Evolutionary conservation across 495 filamentous ascomycete species (phyloP), one percentile per base, ranked within the genome.

Genomic region (Penicillium salamii): DNA sequence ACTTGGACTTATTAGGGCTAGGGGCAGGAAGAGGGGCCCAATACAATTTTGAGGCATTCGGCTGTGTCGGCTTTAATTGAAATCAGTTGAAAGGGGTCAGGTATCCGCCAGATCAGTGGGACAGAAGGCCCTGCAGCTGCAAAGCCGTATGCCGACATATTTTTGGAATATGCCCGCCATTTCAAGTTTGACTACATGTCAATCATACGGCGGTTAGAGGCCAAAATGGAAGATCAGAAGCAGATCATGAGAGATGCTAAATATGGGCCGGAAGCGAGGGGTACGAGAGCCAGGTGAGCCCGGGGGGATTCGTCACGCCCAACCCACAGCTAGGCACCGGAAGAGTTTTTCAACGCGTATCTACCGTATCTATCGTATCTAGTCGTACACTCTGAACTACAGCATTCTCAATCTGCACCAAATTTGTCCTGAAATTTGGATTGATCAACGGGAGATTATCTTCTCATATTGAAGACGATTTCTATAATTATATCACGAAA

Each of bases 211-310:
- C 31, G 7, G 23, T 17, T 21, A 7, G 5, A 26, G 5, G n/a
- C 9, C 13, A 39, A 14, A 8, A 21, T 40, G 46, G 46, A 13
- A 39, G 45, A 48, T 48, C 45, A 21, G 34, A 31, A 31, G 43
- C 31, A 40, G 46, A 48, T 48, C 46, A 31, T 31, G 18, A 18
- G 18, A 13, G 34, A 37, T 45, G 28, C 46, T 48, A 48, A 48
- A 40, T 48, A 48, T 48, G 46, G 46, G 17, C 11, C 36, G 46
- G 36, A 40, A 32, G 46, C 46, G 46, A 48, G 46, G 46, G 35
- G 44, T 20, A 44, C 11, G 12, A 32, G 8, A 26, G 23, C 23
- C 23, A 3, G 23, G 23, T 3, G 23, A n/a, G n/a, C n/a, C n/a
- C n/a, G 23, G 23, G 23, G 23, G 38, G 38, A 20, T 24, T 45